Evolutionary conservation across 129 eudicot species (phyloP).

Genomic region (Logfia minima): DNA sequence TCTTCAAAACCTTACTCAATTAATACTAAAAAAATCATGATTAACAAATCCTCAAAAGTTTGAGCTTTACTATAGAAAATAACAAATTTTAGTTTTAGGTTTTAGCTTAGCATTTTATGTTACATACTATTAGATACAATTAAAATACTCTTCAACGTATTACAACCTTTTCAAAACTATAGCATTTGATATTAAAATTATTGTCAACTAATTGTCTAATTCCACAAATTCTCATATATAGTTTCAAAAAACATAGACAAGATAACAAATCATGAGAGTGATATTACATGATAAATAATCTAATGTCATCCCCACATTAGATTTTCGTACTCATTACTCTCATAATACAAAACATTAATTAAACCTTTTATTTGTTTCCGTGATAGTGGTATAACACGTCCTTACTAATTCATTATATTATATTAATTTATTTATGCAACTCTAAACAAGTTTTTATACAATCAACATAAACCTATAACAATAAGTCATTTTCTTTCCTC

Average conservation of each 20-base stretch:
- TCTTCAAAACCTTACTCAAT: no score
- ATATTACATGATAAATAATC: slow-evolving; percentile 19
- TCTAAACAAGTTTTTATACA: no score
- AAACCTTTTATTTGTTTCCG: no score
- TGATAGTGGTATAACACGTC: neutral
- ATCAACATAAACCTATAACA: neutral
- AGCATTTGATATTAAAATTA: neutral
- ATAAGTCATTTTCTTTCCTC: neutral
- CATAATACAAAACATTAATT: neutral
- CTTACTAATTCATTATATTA: neutral
- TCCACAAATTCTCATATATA: neutral
- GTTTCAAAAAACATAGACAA: slow-evolving; percentile 12
- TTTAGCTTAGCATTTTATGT: no score
- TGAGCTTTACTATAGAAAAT: no score
- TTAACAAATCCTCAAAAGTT: no score
- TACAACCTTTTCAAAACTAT: neutral
- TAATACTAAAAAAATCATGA: no score
- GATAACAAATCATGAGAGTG: slow-evolving; percentile 16
- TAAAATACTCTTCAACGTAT: no score
- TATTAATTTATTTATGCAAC: no score
- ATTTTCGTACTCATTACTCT: slow-evolving; percentile 25
- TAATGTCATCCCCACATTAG: slow-evolving; percentile 22
- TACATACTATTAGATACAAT: no score
- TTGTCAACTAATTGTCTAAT: neutral
- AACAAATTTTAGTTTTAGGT: no score